Conservation (phyloP, 192 early-diverging fungal genomes). For the Podila verticillata region DNA sequence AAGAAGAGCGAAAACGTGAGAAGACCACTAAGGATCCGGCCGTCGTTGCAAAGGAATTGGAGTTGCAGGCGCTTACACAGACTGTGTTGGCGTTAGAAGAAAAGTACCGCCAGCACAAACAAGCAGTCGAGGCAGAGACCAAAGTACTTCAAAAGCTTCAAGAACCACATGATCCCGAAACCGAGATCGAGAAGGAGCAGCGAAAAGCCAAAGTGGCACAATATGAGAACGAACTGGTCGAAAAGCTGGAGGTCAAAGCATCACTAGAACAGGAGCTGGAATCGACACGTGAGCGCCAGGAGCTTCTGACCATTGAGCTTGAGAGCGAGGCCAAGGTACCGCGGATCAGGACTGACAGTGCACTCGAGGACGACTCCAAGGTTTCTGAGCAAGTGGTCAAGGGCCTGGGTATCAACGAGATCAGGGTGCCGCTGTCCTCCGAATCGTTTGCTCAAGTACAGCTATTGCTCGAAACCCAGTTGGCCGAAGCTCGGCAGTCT, state of each 20-base stretch:
- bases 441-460: background rate
- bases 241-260: conserved; percentile 27
- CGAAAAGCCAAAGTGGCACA: conserved; percentile 9
- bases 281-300: conserved; percentile 2
- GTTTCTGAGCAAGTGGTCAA: conserved; percentile 8
- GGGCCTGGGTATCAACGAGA: background rate
- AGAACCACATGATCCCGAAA: background rate
- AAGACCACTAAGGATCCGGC: background rate
- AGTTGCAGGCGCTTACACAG: conserved; percentile 13
- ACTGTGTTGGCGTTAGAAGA: conserved; percentile 24
- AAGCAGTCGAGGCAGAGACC: conserved; percentile 19
- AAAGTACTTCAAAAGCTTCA: conserved; percentile 5
- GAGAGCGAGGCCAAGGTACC: background rate
- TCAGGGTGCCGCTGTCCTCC: background rate
- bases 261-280: conserved; percentile 26
- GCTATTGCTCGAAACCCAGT: conserved; percentile 12
- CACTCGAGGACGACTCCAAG: background rate
- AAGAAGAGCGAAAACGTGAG: conserved; percentile 12
- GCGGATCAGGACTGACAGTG: conserved; percentile 10
- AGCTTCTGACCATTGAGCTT: background rate
- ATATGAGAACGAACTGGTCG: conserved; percentile 20
- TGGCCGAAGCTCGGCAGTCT: conserved; percentile 22
- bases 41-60: conserved; percentile 13
- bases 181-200: conserved; percentile 10
- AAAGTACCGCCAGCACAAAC: conserved; percentile 6